Evolutionary conservation across 345 rosid genomes (phyloP), one percentile per base, ranked within the genome.

Genomic region (Camelina laxa): DNA sequence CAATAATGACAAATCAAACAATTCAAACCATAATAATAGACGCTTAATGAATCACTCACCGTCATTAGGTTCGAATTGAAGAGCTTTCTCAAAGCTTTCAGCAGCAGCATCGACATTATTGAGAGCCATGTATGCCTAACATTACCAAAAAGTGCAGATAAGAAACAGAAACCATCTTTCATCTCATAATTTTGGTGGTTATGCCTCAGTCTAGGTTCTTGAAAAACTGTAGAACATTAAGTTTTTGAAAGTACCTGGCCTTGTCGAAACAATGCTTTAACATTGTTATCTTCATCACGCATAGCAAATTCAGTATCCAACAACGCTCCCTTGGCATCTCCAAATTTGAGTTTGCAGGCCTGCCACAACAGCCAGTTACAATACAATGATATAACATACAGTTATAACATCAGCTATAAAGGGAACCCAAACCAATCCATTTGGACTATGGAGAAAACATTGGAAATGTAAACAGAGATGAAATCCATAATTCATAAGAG

Each of bases 211-310:
- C 36, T 55, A 73, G n/a, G 16, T 49, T 67, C 16, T 60, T 47
- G 49, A 75, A 58, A 58, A 49, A 56, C 33, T 36, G 72, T 63
- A 19, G 7, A 24, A 9, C 49, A 57, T 27, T 57, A 62, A 39
- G 60, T 36, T 53, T 73, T 55, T 0, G 1, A 1, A 57, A 31
- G 64, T 80, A 90, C 99, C 97, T 95, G 97, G 70, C 99, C 99
- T 79, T 87, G 98, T 24, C 97, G 97, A 81, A 90, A 95, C 75
- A 90, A 83, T 72, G 99, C 99, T 86, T 95, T 90, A 49, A 81
- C 96, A 81, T 87, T 90, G 81, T 87, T 81, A 33, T 91, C 93
- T 65, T 87, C 93, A 42, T 92, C 97, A 36, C 98, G 92, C 78
- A 92, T 85, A 11, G 97, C 99, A 78, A 91, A 89, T 39, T 92